A percentile compares a stretch with the other conserved stretches of the same genome.
phyloP scores from a whole-genome alignment of 2,329 filamentous ascomycete genomes.

The Pseudomassariella vexata region DNA sequence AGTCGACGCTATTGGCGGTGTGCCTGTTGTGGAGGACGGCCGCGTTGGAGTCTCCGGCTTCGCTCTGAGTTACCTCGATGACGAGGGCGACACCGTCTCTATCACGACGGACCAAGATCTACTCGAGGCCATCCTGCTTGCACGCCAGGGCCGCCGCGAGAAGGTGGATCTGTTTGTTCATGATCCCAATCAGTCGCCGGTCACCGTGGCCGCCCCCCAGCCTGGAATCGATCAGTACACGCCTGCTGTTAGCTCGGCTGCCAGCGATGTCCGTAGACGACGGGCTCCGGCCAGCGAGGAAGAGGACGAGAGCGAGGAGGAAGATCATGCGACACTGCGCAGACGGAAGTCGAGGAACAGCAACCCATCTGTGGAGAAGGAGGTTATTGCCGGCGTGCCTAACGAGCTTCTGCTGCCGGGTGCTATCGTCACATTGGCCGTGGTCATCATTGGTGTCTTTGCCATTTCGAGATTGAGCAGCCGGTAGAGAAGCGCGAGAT shows the following conservation, averaged over 20 bases:
- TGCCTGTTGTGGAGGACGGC: constrained; percentile 72
- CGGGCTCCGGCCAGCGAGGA: constrained; percentile 39
- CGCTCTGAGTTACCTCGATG: constrained; percentile 91
- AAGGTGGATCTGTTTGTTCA: constrained; percentile 98
- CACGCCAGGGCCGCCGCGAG: constrained; percentile 70
- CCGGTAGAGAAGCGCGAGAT: no score
- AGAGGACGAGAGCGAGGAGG: constrained; percentile 50
- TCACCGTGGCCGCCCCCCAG: constrained; percentile 52
- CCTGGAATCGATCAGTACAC: constrained; percentile 38
- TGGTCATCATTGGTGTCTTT: constrained; percentile 92
- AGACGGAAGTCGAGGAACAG: constrained; percentile 38
- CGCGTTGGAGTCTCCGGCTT: constrained; percentile 73
- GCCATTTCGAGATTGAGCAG: constrained; percentile 67
- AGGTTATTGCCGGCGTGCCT: constrained; percentile 83
- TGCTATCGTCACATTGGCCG: constrained; percentile 89
- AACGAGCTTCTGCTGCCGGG: constrained; percentile 92
- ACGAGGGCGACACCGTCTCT: constrained; percentile 93
- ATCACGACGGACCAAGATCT: constrained; percentile 95
- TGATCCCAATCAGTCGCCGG: constrained; percentile 81
- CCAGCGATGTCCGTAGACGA: constrained; percentile 42
- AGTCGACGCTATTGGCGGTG: constrained; percentile 76
- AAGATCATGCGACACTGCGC: constrained; percentile 46
- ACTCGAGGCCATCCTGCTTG: constrained; percentile 80
- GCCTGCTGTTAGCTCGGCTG: constrained; percentile 41
- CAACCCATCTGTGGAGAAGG: constrained; percentile 47